Evolutionary conservation across 2,329 filamentous ascomycete species (phyloP).

Genomic region (Gyromitra esculenta): DNA sequence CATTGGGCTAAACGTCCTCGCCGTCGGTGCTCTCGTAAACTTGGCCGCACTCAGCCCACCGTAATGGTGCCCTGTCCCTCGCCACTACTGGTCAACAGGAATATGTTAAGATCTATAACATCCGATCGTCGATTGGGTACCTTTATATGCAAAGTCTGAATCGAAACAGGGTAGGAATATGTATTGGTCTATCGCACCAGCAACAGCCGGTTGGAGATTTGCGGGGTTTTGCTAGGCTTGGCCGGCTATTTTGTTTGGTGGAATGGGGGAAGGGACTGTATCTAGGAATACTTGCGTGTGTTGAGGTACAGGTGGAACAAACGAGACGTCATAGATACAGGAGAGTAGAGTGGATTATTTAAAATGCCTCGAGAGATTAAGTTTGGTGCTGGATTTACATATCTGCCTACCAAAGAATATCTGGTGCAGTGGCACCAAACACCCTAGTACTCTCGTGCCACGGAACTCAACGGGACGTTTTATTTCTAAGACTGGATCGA

Average conservation of each 20-base stretch:
- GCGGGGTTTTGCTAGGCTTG: slow-evolving; percentile 40
- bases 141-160: slow-evolving; percentile 24
- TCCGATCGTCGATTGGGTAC: slow-evolving; percentile 36
- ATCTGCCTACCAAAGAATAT: neutral
- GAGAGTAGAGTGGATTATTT: neutral
- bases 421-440: neutral
- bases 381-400: slow-evolving; percentile 5
- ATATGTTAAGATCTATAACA: slow-evolving; percentile 17
- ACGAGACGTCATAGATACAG: neutral
- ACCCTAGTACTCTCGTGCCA: neutral
- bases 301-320: neutral
- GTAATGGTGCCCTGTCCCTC: slow-evolving; percentile 3
- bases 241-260: slow-evolving; percentile 20
- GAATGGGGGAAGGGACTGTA: neutral
- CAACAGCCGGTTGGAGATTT: slow-evolving; percentile 27
- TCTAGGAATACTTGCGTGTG: neutral
- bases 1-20: neutral
- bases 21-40: neutral
- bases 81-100: neutral
- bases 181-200: slow-evolving; percentile 18
- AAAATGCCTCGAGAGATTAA: slow-evolving; percentile 17
- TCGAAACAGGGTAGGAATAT: slow-evolving; percentile 19
- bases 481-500: slow-evolving; percentile 14
- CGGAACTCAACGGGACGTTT: slow-evolving; percentile 23
- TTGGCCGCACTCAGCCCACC: neutral